A percentile compares a stretch with the other conserved stretches of the same genome.
Evolutionary conservation across 2,329 filamentous ascomycete genomes (phyloP).

Genomic region (Sclerotinia trifoliorum): DNA sequence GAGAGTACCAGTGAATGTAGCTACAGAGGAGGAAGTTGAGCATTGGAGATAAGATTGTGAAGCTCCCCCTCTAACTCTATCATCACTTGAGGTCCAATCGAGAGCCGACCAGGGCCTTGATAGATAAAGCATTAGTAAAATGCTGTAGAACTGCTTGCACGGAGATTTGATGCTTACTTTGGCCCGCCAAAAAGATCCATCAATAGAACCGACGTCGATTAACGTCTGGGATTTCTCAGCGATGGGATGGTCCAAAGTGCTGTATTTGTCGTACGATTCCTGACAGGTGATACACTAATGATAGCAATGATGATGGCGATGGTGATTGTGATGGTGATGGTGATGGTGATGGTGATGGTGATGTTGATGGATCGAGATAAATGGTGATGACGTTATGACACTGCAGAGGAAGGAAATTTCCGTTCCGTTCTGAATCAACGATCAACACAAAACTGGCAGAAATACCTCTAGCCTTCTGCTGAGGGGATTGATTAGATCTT

Average conservation of each 20-base stretch:
- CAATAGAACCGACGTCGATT: background rate
- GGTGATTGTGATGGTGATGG: no score
- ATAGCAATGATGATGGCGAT: background rate
- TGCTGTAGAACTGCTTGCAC: background rate
- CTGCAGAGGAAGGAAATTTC: background rate
- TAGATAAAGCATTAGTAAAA: background rate
- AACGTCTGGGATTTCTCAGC: background rate
- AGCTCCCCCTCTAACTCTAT: constrained; percentile 72
- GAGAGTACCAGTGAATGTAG: constrained; percentile 63
- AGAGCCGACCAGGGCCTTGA: constrained; percentile 56
- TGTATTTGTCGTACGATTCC: background rate
- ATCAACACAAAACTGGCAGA: background rate
- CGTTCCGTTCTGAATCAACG: constrained; percentile 4
- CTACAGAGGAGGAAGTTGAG: constrained; percentile 40
- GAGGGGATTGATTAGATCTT: background rate
- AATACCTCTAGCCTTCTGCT: background rate
- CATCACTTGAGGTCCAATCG: constrained; percentile 70
- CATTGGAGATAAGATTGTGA: constrained; percentile 55
- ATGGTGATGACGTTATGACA: constrained; percentile 1
- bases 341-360: background rate
- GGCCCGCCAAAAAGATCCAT: constrained; percentile 33
- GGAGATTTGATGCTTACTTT: constrained; percentile 28
- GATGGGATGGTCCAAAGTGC: background rate
- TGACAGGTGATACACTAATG: background rate
- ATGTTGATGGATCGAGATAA: background rate